Conservation (phyloP, 108 stramenopile genomes). For the Cyclotella baltica region DNA sequence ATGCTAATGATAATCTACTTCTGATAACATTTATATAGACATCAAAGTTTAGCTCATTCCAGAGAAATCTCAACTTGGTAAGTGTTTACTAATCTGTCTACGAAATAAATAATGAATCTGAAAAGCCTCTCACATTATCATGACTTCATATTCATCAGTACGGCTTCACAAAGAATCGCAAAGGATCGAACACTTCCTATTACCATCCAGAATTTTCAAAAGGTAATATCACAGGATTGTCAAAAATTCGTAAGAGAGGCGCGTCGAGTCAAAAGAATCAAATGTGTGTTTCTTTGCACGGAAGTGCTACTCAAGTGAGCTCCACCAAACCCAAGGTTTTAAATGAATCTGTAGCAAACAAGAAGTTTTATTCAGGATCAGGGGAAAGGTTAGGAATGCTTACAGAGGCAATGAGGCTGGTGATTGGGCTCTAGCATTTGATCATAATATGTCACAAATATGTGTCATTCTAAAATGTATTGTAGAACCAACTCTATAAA, state of each 20-base stretch:
- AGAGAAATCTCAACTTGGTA: constrained; percentile 92
- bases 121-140: not conserved
- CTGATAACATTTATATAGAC: constrained; percentile 40
- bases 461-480: no score
- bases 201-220: constrained; percentile 74
- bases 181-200: constrained; percentile 81
- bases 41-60: constrained; percentile 91
- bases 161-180: constrained; percentile 83
- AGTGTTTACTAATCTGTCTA: constrained; percentile 20
- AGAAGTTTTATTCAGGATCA: not conserved
- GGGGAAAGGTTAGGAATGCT: constrained; percentile 4
- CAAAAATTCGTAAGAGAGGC: constrained; percentile 63
- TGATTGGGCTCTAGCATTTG: no score
- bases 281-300: not conserved
- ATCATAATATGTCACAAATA: no score
- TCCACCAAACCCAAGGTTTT: not conserved
- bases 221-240: constrained; percentile 61
- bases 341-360: not conserved
- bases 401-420: constrained; percentile 11
- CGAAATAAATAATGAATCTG: not conserved
- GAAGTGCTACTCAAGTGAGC: not conserved
- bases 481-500: no score
- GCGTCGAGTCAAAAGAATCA: constrained; percentile 1
- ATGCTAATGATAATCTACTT: not conserved
- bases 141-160: constrained; percentile 59